Base-by-base conservation (phyloP, 306 rosid genomes). In the Trifolium dubium region DNA sequence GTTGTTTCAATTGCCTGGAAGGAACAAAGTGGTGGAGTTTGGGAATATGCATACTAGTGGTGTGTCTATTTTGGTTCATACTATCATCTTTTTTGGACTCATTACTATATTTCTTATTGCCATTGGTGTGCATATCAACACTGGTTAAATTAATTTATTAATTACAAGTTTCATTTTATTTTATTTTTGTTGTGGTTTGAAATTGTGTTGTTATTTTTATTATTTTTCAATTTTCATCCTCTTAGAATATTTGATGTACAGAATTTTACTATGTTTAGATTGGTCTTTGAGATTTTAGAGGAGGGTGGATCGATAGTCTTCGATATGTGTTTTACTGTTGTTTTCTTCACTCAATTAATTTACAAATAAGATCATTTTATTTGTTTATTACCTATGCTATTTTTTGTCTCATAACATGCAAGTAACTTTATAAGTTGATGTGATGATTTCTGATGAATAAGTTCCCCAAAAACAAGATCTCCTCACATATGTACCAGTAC, bases 41-140 rank as follows among this genome's bases (percentile, higher is more conserved):
- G 84, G 88, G 76, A 81, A n/a, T 71, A 84, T 87, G 90, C 88
- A 89, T 2, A 87, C 90, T 0, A 89, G 92, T 11, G 87, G 84
- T 2, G 2, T 82, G 0, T 53, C 96, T 23, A 89, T 89, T 10
- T 73, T 89, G 8, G 77, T 89, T 3, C 96, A 87, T 74, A 74
- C 90, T 5, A 77, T 89, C 64, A 74, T 89, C 85, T 89, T 85
- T 82, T 89, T 89, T 35, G 96, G 88, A 32, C 90, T 89, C 64
- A 77, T 89, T 37, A 85, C 92, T 30, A 79, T 87, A 77, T 80
- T 87, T 62, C 96, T 89, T 69, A 74, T 89, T 51, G 92, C 84
- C 2, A 30, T 89, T 18, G 96, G 89, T 15, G 89, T 89, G 28
- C 92, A 89, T 64, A 87, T 87, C 81, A 40, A 79, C 68, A 71